Evolutionary conservation across 1,139 yeast genomes (phyloP), one percentile per base, ranked within the genome.

Genomic region (Sugiyamaella paludigena): DNA sequence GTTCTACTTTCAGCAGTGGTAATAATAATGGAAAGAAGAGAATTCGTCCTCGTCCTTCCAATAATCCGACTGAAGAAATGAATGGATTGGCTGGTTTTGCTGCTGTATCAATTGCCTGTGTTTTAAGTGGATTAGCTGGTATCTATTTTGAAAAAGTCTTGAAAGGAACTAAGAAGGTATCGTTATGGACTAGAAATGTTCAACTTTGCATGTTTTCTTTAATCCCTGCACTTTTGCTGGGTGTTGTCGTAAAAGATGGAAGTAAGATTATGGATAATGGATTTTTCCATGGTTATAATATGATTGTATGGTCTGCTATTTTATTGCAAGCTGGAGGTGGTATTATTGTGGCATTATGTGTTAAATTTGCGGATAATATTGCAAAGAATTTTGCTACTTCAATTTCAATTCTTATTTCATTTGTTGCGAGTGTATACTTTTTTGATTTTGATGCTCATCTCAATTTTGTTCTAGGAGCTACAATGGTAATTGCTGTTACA

Each of bases 341-440:
- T 4, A 67, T 71, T 42, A 59, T 71, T 26, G 75, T 71, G 4
- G 75, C 75, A 4, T 54, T 71, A 31, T 71, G 73, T 48, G 75
- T 71, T 50, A 72, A 71, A 51, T 71, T 65, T 51, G 75, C 75
- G 27, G 75, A 71, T 59, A 71, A 70, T 55, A 71, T 71, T 50
- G 71, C 72, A 44, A 71, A 71, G 58, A 71, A 71, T 62, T 71
- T 71, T 58, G 74, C 75, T 4, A 71, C 75, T 2, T 67, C 73
- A 9, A 65, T 71, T 41, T 69, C 74, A 2, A 71, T 71, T 49
- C 60, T 71, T 41, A 60, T 72, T 15, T 69, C 74, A 11, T 70
- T 68, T 43, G 53, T 71, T 13, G 74, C 74, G 8, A 61, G 69
- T 30, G 67, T 70, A 27, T 53, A 60, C 51, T 62, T 67, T 47